Base-by-base conservation (phyloP, 1,139 yeast genomes). In the Kodamaea fungicola region DNA sequence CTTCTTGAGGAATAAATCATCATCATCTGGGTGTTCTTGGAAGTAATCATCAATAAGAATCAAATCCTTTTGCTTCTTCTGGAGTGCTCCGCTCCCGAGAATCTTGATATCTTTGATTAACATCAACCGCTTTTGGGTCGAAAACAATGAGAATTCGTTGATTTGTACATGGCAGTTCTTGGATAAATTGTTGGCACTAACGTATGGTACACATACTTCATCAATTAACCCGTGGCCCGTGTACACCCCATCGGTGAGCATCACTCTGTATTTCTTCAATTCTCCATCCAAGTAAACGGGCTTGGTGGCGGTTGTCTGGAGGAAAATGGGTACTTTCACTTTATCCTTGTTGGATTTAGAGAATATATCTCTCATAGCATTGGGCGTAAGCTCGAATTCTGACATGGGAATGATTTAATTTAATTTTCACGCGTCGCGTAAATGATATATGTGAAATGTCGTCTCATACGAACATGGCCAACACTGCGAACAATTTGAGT, bases 191-290 rank as follows among this genome's bases (percentile, higher is more conserved):
- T 72, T 61, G 32, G 66, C 56, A 42, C 71, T 75, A 40, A 79
- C 71, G 46, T 74, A 69, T 4, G 71, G 64, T 38, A 76, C 74
- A 45, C 79, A 74, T 30, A 68, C 70, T 36, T 82, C 81, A 50
- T 82, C 82, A 47, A 83, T 69, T 35, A 83, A 72, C 1, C 85
- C 86, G 50, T 83, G 86, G 41, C 80, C 68, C 30, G 73, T 67
- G 55, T 71, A 79, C 13, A 61, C 62, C 21, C 92, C 90, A 59
- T 83, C 94, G 37, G 78, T 77, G 38, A 83, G 58, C 62, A 83
- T 64, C 32, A 79, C 63, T 46, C 86, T 67, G 40, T 74, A 65
- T 52, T 80, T 66, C 41, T 71, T 68, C 33, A 61, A 52, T 29
- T 77, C 76, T 12, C 59, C 55, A 12, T 68, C 75, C 44, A 62